Conservation (phyloP, 805 yeast genomes). For the Candida pini region DNA sequence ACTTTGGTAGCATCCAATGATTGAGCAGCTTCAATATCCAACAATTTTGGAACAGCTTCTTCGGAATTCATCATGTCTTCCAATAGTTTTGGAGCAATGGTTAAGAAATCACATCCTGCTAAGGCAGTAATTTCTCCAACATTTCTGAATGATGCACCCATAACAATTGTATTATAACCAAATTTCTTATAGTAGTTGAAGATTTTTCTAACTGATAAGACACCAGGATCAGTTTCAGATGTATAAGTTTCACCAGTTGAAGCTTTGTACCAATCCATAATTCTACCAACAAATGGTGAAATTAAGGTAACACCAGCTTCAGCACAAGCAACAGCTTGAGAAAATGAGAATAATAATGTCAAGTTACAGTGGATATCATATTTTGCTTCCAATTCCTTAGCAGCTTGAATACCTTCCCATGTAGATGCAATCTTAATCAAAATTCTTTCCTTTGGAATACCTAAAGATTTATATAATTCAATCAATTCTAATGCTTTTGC, state of each 20-base stretch:
- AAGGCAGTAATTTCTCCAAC: constrained; percentile 89
- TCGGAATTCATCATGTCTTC: constrained; percentile 79
- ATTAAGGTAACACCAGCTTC: constrained; percentile 94
- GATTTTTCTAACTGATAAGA: constrained; percentile 76
- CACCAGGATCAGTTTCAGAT: constrained; percentile 92
- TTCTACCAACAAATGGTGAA: constrained; percentile 99
- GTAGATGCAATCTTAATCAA: constrained; percentile 97
- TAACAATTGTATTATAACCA: constrained; percentile 94
- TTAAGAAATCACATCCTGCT: constrained; percentile 95
- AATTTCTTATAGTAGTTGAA: constrained; percentile 97
- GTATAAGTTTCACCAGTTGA: constrained; percentile 83
- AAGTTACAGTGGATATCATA: constrained; percentile 91
- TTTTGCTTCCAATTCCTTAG: constrained; percentile 86
- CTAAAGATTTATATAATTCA: constrained; percentile 75
- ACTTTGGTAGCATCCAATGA: constrained; percentile 61
- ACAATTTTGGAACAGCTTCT: constrained; percentile 74
- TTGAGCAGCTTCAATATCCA: constrained; percentile 63
- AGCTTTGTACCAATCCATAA: constrained; percentile 97
- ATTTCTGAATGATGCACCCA: constrained; percentile 99
- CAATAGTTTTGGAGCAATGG: constrained; percentile 89
- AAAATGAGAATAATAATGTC: constrained; percentile 90
- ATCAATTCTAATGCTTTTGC: constrained; percentile 91
- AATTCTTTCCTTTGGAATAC: constrained; percentile 84
- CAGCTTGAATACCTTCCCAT: constrained; percentile 99
- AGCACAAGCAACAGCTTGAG: constrained; percentile 98